Conservation (phyloP, 805 yeast species). For the Saccharomyces paradoxus region DNA sequence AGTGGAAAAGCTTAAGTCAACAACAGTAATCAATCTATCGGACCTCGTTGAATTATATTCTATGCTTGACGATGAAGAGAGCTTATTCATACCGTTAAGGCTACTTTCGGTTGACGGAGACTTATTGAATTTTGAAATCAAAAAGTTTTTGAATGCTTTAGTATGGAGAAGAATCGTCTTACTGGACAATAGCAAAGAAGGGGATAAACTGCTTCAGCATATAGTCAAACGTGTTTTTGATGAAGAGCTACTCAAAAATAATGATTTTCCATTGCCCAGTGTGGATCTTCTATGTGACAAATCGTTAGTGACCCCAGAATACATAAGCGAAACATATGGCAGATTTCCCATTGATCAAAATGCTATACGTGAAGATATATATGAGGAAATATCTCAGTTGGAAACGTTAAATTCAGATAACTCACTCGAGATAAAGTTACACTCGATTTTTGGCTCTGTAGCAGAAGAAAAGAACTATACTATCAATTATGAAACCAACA, state of each 20-base stretch:
- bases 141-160: constrained; percentile 28
- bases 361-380: constrained; percentile 4
- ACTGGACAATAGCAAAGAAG: constrained; percentile 43
- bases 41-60: constrained; percentile 49
- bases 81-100: constrained; percentile 42
- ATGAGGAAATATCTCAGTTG: constrained; percentile 14
- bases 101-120: constrained; percentile 36
- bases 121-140: constrained; percentile 25
- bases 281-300: constrained; percentile 8
- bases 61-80: constrained; percentile 32
- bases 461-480: constrained; percentile 29
- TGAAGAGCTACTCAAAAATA: constrained; percentile 25
- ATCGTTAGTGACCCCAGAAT: constrained; percentile 10
- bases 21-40: constrained; percentile 33
- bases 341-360: constrained; percentile 4
- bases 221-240: not conserved
- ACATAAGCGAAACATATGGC: constrained; percentile 13
- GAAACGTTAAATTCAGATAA: constrained; percentile 5
- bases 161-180: constrained; percentile 56
- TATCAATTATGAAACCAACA: constrained; percentile 33
- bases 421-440: constrained; percentile 23
- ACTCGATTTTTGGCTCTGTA: constrained; percentile 32
- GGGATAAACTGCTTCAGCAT: not conserved
- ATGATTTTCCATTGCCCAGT: constrained; percentile 27
- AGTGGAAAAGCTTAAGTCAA: constrained; percentile 20